These are phyloP conservation scores for Podospora pseudopauciseta DNA, from an alignment of 495 filamentous ascomycete species.

Conservation along the genomic window DNA sequence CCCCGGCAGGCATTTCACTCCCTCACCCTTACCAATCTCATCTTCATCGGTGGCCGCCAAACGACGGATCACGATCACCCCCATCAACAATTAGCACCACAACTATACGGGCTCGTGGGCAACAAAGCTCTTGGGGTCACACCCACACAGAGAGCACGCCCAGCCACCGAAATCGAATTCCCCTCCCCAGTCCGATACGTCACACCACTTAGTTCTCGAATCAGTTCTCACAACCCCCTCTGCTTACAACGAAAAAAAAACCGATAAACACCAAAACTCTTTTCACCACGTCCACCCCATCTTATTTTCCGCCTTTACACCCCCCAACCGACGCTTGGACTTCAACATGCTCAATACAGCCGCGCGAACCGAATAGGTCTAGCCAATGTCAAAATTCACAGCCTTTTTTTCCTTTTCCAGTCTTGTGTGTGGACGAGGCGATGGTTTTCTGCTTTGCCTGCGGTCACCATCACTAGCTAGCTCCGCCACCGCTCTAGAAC, in stretches of 20 bases:
- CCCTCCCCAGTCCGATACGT: background rate
- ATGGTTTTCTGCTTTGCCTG: background rate
- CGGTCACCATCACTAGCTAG: background rate
- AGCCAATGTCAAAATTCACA: conserved; percentile 9
- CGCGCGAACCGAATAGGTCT: conserved; percentile 17
- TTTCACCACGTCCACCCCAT: conserved; percentile 12
- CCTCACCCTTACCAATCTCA: conserved; percentile 30
- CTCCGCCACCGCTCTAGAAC: background rate
- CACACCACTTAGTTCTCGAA: background rate
- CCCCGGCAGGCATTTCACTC: conserved; percentile 31
- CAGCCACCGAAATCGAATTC: background rate
- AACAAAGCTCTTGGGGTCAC: background rate
- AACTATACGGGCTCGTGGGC: conserved; percentile 1
- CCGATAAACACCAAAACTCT: background rate
- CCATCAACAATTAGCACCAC: background rate
- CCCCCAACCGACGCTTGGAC: conserved; percentile 15
- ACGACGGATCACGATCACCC: background rate
- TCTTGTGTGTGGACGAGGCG: background rate
- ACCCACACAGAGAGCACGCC: background rate
- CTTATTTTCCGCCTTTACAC: conserved; percentile 15
- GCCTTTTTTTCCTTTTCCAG: background rate
- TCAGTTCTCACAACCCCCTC: background rate
- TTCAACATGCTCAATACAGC: conserved; percentile 18
- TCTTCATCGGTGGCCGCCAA: conserved; percentile 22
- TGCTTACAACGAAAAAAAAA: background rate